phyloP scores from a whole-genome alignment of 2,329 filamentous ascomycete species.

The Fusarium zealandicum region DNA sequence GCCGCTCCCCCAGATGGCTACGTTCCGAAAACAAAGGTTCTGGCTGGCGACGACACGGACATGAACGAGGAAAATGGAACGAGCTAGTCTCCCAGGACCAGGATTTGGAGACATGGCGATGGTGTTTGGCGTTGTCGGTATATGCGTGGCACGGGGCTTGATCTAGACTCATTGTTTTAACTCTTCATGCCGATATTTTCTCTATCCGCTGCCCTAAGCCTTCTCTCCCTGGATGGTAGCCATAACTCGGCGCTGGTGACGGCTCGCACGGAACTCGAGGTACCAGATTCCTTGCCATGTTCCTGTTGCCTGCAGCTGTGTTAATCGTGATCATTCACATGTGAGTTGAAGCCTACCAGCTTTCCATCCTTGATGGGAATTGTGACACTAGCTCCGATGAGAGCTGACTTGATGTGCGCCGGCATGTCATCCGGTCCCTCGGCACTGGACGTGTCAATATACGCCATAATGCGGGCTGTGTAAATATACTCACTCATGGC shows the following conservation, averaged over 20 bases:
- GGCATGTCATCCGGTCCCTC: conserved; percentile 97
- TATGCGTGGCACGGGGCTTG: conserved; percentile 18
- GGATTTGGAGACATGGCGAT: conserved; percentile 42
- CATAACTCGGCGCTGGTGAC: conserved; percentile 82
- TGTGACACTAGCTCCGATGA: conserved; percentile 87
- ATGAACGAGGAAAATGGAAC: conserved; percentile 61
- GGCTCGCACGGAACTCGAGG: conserved; percentile 81
- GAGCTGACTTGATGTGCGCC: conserved; percentile 91
- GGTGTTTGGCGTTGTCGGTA: conserved; percentile 47
- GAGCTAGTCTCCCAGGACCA: conserved; percentile 36
- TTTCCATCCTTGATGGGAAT: conserved; percentile 90
- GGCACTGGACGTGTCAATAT: conserved; percentile 55
- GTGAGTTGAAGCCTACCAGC: conserved; percentile 60
- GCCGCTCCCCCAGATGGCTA: conserved; percentile 64
- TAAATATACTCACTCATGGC: conserved; percentile 63
- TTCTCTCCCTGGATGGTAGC: conserved; percentile 94
- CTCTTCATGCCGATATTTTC: conserved; percentile 15
- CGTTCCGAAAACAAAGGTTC: conserved; percentile 69
- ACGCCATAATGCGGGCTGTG: not conserved
- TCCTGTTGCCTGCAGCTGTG: conserved; percentile 58
- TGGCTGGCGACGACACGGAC: conserved; percentile 68
- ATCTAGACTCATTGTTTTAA: conserved; percentile 24
- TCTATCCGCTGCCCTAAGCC: conserved; percentile 38
- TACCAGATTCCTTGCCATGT: conserved; percentile 95
- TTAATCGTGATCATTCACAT: conserved; percentile 5